Evolutionary conservation across 2,329 filamentous ascomycete species (phyloP).

Genomic region (Ceratocystiopsis sp.): DNA sequence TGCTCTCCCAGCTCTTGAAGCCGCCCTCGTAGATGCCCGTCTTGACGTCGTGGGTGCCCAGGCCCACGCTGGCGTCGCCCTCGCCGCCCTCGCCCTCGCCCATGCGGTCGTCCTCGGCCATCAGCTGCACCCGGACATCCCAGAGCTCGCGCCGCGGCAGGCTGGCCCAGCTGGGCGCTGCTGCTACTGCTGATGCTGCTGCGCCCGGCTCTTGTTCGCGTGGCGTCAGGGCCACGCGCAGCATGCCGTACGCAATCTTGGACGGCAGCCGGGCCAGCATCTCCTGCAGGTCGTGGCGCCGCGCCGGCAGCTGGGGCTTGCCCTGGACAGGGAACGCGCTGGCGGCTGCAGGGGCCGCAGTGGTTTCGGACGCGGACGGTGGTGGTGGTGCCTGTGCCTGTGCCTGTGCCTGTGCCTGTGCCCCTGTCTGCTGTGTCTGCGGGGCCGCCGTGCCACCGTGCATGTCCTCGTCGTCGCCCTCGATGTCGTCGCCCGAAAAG

Average conservation of each 20-base stretch:
- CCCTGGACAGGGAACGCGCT: conserved; percentile 45
- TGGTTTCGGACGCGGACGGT: no score
- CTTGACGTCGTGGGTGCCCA: conserved; percentile 57
- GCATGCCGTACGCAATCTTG: conserved; percentile 51
- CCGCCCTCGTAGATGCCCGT: conserved; percentile 74
- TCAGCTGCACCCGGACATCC: conserved; percentile 66
- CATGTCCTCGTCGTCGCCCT: conserved; percentile 22
- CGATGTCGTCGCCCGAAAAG: conserved; percentile 50
- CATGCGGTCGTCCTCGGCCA: conserved; percentile 46
- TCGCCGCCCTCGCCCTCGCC: conserved; percentile 34
- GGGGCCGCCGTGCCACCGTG: not conserved
- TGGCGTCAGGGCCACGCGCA: conserved; percentile 35
- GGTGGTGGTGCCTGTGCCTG: conserved; percentile 3
- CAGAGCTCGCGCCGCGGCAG: conserved; percentile 64
- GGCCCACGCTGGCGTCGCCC: conserved; percentile 22
- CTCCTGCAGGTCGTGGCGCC: conserved; percentile 29
- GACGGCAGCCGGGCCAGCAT: conserved; percentile 49
- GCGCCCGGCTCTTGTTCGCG: no score
- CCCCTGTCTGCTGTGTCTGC: conserved; percentile 3
- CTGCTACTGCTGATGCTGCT: no score
- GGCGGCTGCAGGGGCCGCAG: conserved; percentile 11
- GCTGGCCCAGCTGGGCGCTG: conserved; percentile 16
- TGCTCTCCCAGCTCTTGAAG: conserved; percentile 84
- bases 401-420: conserved; percentile 4
- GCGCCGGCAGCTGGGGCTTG: conserved; percentile 39